Conservation (phyloP, 2,329 filamentous ascomycete species). For the Dactylellina leptospora region DNA sequence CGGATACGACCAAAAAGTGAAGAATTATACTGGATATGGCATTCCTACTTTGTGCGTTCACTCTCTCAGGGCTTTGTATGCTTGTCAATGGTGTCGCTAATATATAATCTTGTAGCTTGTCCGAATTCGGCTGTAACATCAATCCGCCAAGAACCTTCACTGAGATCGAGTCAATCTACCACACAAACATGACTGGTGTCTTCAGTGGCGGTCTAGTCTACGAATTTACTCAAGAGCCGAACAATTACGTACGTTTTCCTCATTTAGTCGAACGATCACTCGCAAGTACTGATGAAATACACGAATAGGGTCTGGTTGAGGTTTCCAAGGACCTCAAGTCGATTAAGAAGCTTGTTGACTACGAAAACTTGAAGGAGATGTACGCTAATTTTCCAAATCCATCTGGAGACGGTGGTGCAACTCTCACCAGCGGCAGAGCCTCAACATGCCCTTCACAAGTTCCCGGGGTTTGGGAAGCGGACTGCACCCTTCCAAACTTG, state of each 20-base stretch:
- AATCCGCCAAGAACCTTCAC: conserved; percentile 78
- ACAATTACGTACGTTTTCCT: conserved; percentile 69
- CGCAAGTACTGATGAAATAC: conserved; percentile 1
- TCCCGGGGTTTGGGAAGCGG: conserved; percentile 55
- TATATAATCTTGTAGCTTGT: conserved; percentile 66
- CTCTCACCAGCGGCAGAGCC: conserved; percentile 25
- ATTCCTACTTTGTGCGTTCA: conserved; percentile 75
- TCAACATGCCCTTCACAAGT: conserved; percentile 31
- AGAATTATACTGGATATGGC: conserved; percentile 85
- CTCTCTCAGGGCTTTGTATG: background rate
- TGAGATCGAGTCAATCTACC: conserved; percentile 83
- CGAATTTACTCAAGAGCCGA: conserved; percentile 85
- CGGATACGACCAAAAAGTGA: conserved; percentile 87
- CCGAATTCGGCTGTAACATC: conserved; percentile 89
- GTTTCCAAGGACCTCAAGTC: conserved; percentile 57
- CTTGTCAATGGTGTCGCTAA: background rate
- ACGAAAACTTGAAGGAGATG: conserved; percentile 63
- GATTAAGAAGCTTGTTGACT: conserved; percentile 63
- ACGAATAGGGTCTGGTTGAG: conserved; percentile 53
- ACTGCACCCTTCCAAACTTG: conserved; percentile 54
- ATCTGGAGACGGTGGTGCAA: conserved; percentile 64
- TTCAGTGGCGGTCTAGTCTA: conserved; percentile 98
- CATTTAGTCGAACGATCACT: background rate
- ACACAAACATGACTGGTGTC: conserved; percentile 79
- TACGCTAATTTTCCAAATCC: conserved; percentile 63